Evolutionary conservation across 805 yeast genomes (phyloP), one percentile per base, ranked within the genome.

Genomic region (Hanseniaspora clermontiae): DNA sequence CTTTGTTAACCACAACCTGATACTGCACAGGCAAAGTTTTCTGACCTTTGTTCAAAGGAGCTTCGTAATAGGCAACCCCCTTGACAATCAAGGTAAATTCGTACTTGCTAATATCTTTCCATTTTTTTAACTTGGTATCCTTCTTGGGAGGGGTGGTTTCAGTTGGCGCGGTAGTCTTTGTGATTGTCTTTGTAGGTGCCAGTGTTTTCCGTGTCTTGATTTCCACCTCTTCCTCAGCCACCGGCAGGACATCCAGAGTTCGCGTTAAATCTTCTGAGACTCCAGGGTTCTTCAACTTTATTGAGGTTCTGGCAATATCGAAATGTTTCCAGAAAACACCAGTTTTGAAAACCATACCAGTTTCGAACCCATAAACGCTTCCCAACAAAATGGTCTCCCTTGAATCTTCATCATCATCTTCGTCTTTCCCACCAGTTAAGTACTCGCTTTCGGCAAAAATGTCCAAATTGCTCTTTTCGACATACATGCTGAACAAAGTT

Each of bases 61-160:
- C 72, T 51, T 77, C 79, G 68, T 91, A 91, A 63, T 79, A 81
- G 65, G 91, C 75, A 24, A 83, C 81, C 1, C 97, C 97, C 51
- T 95, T 74, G 3, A 91, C 75, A 20, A 88, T 84, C 61, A 91
- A 72, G 59, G 88, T 96, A 67, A 90, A 91, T 12, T 95, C 95
- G 64, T 86, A 79, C 59, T 80, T 78, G 11, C 84, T 80, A 12
- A 91, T 79, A 12, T 74, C 72, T 52, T 79, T 77, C 97, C 97
- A 90, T 64, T 81, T 81, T 55, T 77, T 70, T 20, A 64, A 57
- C 62, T 60, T n/a, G 19, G 36, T 10, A 10, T 56, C 48, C 12
- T 54, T 60, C n/a, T 57, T 32, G 14, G 51, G 43, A 3, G 55
- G 53, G 31, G 51, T 58, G 1, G 24, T 20, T 24, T 49, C 48